Base-by-base conservation (phyloP, 139 green algal species). In the Chlorella vulgaris region DNA sequence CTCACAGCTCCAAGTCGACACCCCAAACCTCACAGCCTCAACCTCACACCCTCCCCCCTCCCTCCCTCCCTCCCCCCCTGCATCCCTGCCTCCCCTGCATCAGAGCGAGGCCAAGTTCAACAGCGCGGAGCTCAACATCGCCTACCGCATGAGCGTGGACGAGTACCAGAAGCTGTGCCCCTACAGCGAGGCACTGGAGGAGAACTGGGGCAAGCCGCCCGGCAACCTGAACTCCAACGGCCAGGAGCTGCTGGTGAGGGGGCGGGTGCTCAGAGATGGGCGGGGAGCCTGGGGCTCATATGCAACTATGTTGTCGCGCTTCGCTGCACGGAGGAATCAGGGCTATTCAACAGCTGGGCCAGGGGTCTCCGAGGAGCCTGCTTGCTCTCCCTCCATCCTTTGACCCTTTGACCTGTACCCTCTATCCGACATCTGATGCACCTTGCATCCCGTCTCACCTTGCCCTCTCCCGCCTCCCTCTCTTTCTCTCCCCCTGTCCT, bases 201-300 rank as follows among this genome's bases (percentile, higher is more conserved):
- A 98, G 91, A 99, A 98, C 94, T 99, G 96, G 96, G 96, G 96
- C 87, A 97, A 97, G 87, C 91, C 96, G 8, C 94, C 81, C 62
- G 96, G 96, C 86, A 93, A 97, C 55, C 93, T 99, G 61, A 99
- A 99, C 92, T 93, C 91, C 82, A 98, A 99, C 87, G 96, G 96
- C 39, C 68, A 78, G 51, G 65, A n/a, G n/a, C n/a, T n/a, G n/a
- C n/a, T 21, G 53, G 61, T 33, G 61, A 18, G 76, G 28, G 13
- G 66, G 66, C 66, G 33, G 33, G 29, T 74, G 66, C 29, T 43
- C 21, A 28, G 22, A n/a, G n/a, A n/a, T n/a, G n/a, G n/a, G n/a
- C n/a, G n/a, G n/a, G n/a, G n/a, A n/a, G n/a, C n/a, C n/a, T n/a
- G n/a, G n/a, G n/a, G n/a, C n/a, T n/a, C n/a, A n/a, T n/a, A n/a